phyloP scores from a whole-genome alignment of 2,329 filamentous ascomycete genomes.

The Ascochyta rabiei region DNA sequence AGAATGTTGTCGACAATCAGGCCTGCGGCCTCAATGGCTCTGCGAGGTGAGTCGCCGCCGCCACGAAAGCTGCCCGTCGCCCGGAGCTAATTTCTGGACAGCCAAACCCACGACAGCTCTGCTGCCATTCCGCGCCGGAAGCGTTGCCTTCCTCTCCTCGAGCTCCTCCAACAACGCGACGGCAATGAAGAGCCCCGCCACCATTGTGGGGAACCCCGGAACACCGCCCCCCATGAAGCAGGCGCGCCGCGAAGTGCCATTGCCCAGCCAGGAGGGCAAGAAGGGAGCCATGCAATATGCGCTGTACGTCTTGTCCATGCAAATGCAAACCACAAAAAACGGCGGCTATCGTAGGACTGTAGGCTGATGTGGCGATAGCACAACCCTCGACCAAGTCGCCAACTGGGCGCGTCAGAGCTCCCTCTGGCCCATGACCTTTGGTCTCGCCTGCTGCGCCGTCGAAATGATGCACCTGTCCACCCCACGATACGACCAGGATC shows the following conservation, averaged over 20 bases:
- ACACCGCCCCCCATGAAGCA: slow-evolving; percentile 60
- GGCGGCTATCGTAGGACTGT: not conserved
- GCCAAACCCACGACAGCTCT: slow-evolving; percentile 70
- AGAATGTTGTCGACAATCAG: slow-evolving; percentile 59
- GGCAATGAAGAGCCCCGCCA: slow-evolving; percentile 59
- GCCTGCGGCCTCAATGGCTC: slow-evolving; percentile 60
- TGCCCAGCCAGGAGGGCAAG: slow-evolving; percentile 78
- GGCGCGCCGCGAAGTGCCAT: slow-evolving; percentile 71
- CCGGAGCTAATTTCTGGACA: slow-evolving; percentile 49
- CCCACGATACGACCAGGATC: slow-evolving; percentile 90
- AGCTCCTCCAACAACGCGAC: slow-evolving; percentile 69
- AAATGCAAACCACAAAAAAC: not conserved
- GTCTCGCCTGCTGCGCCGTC: slow-evolving; percentile 86
- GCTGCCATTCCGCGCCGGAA: slow-evolving; percentile 65
- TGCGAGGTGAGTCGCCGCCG: slow-evolving; percentile 56
- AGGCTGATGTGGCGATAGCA: slow-evolving; percentile 57
- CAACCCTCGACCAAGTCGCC: slow-evolving; percentile 78
- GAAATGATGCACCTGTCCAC: slow-evolving; percentile 96
- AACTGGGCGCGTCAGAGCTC: slow-evolving; percentile 89
- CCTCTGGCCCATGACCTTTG: slow-evolving; percentile 92
- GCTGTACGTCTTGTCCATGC: slow-evolving; percentile 65
- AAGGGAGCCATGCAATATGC: slow-evolving; percentile 85
- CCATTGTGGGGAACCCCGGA: slow-evolving; percentile 61
- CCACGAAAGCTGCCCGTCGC: slow-evolving; percentile 20
- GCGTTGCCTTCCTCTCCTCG: slow-evolving; percentile 69